Conservation (phyloP, 176 grass and related monocot genomes). For the Carex scoparia region DNA sequence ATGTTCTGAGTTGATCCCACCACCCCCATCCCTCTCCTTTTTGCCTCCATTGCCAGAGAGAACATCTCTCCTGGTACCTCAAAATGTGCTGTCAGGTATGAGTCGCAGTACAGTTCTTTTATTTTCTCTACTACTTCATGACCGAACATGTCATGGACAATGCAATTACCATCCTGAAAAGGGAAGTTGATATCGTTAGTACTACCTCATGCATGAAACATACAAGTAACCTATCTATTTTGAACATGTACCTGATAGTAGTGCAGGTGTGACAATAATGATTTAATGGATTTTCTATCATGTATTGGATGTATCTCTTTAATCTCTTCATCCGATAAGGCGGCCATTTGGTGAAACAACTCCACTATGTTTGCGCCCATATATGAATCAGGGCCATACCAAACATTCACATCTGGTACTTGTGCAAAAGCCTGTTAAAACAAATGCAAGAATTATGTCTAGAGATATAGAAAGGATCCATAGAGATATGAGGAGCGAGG, state of each 20-base stretch:
- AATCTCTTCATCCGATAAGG: constrained; percentile 91
- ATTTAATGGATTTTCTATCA: constrained; percentile 58
- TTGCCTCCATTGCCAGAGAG: constrained; percentile 93
- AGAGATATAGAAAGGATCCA: neutral
- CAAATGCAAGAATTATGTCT: neutral
- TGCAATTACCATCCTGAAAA: constrained; percentile 81
- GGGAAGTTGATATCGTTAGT: constrained; percentile 11
- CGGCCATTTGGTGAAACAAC: constrained; percentile 80
- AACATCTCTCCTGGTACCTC: constrained; percentile 99
- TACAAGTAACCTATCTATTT: neutral
- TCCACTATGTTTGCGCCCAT: constrained; percentile 97
- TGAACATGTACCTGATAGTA: constrained; percentile 72
- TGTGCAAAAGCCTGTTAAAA: constrained; percentile 73
- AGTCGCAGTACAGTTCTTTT: constrained; percentile 83
- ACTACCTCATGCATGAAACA: neutral
- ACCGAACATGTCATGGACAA: constrained; percentile 96
- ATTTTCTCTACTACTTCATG: constrained; percentile 87
- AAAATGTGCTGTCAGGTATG: constrained; percentile 94
- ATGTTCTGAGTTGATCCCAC: constrained; percentile 96
- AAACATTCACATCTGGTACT: constrained; percentile 83
- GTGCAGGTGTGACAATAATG: constrained; percentile 50
- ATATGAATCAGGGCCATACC: constrained; percentile 98
- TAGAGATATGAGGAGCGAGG: neutral
- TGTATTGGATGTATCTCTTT: constrained; percentile 74
- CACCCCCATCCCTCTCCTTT: constrained; percentile 86